Percentiles rank a stretch among this genome's conserved stretches.
phyloP scores from a whole-genome alignment of 176 grass and related monocot genomes.

The Paspalum notatum region DNA sequence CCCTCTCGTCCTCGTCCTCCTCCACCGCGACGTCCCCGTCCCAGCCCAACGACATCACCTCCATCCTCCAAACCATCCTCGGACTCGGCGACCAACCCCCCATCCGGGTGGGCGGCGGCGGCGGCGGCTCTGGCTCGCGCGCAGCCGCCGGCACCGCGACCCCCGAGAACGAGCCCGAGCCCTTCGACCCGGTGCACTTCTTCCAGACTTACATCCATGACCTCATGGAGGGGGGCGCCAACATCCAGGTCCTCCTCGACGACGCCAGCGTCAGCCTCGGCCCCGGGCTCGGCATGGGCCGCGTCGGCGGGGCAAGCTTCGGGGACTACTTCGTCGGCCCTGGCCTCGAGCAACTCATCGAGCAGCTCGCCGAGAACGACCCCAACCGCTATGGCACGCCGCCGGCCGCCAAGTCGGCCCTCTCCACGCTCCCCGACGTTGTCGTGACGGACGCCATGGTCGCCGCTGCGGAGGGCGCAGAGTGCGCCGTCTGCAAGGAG shows the following conservation, averaged over 20 bases:
- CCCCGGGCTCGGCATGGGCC: constrained; percentile 42
- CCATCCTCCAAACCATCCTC: constrained; percentile 50
- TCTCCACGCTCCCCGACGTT: constrained; percentile 63
- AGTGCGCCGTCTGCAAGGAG: constrained; percentile 95
- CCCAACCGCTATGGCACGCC: constrained; percentile 92
- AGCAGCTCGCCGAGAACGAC: constrained; percentile 95
- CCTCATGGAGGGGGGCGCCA: constrained; percentile 69
- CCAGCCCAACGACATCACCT: constrained; percentile 41
- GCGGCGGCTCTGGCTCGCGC: constrained; percentile 29
- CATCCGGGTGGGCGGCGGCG: constrained; percentile 14
- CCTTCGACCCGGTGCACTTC: constrained; percentile 65
- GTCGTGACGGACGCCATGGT: constrained; percentile 64
- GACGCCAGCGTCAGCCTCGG: constrained; percentile 52
- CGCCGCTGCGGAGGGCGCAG: constrained; percentile 52
- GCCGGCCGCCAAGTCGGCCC: constrained; percentile 71
- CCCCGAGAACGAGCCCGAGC: constrained; percentile 61
- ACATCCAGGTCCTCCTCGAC: constrained; percentile 82
- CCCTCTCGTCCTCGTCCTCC: constrained; percentile 50
- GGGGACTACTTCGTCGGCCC: constrained; percentile 94
- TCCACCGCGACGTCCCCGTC: constrained; percentile 43
- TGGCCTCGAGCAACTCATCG: constrained; percentile 88
- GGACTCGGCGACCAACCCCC: constrained; percentile 34
- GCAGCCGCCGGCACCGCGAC: constrained; percentile 41
- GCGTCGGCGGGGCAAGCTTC: constrained; percentile 68
- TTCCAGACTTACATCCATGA: constrained; percentile 76